Evolutionary conservation across 1,284 basidiomycete genomes (phyloP), one percentile per base, ranked within the genome.

Genomic region (Austroboletus novae-zelandiae): DNA sequence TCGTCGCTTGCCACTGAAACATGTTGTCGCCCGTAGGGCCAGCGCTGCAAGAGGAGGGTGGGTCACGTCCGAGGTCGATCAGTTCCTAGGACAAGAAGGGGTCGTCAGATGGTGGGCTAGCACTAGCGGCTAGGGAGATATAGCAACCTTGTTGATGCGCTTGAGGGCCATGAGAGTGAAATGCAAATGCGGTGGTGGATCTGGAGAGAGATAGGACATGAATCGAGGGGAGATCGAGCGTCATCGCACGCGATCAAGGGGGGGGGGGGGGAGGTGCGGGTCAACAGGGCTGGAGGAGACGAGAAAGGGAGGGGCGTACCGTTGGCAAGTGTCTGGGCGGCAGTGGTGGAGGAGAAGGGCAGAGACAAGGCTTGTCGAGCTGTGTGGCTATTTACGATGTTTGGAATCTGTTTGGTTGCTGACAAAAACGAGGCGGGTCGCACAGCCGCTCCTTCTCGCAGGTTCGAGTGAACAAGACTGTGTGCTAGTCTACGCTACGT

Each of bases 1-100:
- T 97, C 58, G 94, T 96, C 57, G 94, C 94, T 71, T 95, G 93
- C 94, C 94, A 98, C 71, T 93, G 86, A 79, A 97, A 98, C 84
- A 97, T 89, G 76, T 97, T 94, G 68, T 97, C 94, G 52, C 91
- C 92, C 56, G 89, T 92, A 42, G 94, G 94, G 51, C 94, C 95
- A 64, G 95, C 94, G 64, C 91, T 94, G 86, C 94, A 98, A 54
- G 95, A 97, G 52, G 91, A 93, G 60, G 94, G 94, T 69, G 94
- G 94, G 78, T 98, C 94, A 67, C 94, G 92, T 54, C 92, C 93
- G 71, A 98, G 93, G 79, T 98, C 94, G 73, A 91, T 81, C 79
- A 98, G 84, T 84, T 98, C 94, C 94, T 98, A 47, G 45, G 53
- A 45, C 48, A 50, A 23, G 11, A 14, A 10, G 23, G 30, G n/a